Conservation (phyloP, 179 eudicot species). For the Actinidia polygama region DNA sequence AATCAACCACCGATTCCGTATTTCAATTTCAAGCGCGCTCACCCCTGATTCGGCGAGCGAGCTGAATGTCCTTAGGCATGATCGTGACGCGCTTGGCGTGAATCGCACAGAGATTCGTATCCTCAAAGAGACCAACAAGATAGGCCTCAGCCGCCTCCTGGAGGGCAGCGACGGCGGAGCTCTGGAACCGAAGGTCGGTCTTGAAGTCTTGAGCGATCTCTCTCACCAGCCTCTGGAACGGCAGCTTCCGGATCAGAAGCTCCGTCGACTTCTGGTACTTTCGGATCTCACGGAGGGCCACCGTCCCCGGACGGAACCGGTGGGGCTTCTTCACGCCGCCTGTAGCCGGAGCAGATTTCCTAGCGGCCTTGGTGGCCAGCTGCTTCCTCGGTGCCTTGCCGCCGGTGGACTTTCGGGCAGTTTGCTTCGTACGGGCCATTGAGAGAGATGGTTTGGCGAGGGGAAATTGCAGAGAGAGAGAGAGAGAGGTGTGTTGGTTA, state of each 20-base stretch:
- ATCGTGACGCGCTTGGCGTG: constrained; percentile 27
- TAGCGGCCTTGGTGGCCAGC: constrained; percentile 28
- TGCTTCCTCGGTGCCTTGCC: constrained; percentile 31
- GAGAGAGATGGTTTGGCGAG: background rate
- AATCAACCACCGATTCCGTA: background rate
- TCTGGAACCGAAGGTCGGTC: constrained; percentile 32
- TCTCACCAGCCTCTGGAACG: constrained; percentile 32
- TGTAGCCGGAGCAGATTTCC: constrained; percentile 30
- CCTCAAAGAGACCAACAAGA: constrained; percentile 26
- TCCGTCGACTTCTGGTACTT: constrained; percentile 33
- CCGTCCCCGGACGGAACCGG: constrained; percentile 25
- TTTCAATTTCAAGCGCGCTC: constrained; percentile 12
- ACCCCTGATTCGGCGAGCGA: constrained; percentile 26
- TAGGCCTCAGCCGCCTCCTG: constrained; percentile 34
- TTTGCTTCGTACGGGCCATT: constrained; percentile 32
- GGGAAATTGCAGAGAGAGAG: too few relatives aligned
- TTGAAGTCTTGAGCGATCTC: constrained; percentile 35
- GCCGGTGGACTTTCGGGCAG: constrained; percentile 29
- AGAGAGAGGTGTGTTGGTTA: background rate
- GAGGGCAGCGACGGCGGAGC: constrained; percentile 28
- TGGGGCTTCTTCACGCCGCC: constrained; percentile 34
- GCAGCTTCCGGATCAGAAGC: constrained; percentile 32
- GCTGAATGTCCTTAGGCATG: constrained; percentile 28
- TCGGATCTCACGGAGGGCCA: constrained; percentile 28
- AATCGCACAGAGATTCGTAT: constrained; percentile 30